Percentiles rank a stretch among this genome's conserved stretches.
Evolutionary conservation across 495 filamentous ascomycete species (phyloP).

Genomic region (Aspergillus biplanus): DNA sequence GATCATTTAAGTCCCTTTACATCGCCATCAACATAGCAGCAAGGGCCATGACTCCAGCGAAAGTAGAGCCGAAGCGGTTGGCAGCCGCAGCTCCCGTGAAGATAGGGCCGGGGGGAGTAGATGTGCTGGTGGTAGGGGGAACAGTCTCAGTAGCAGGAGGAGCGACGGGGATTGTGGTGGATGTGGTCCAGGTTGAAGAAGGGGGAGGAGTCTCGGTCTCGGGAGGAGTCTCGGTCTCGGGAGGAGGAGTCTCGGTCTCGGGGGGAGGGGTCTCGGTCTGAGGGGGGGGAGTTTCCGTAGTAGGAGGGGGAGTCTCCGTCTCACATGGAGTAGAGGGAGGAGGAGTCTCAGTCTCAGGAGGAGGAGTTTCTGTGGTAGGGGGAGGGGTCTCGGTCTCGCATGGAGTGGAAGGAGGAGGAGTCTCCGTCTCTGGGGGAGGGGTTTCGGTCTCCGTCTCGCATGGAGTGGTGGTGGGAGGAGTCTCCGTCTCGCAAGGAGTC

Average conservation of each 20-base stretch:
- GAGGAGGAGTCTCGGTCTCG: neutral
- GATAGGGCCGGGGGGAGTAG: slow-evolving; percentile 3
- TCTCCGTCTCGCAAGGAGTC: neutral
- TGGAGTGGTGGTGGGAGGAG: neutral
- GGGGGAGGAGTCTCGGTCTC: slow-evolving; percentile 1
- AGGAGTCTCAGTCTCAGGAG: neutral
- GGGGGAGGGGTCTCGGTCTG: neutral
- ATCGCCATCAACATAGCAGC: slow-evolving; percentile 9
- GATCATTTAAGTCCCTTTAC: neutral
- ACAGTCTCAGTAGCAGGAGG: slow-evolving; percentile 7
- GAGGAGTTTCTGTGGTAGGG: neutral
- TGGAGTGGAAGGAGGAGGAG: neutral
- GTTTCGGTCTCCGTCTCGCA: slow-evolving; percentile 5
- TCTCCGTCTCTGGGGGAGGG: neutral
- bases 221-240: neutral
- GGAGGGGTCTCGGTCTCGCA: slow-evolving; percentile 1
- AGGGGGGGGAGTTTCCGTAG: neutral
- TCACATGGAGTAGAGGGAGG: slow-evolving; percentile 5
- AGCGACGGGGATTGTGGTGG: slow-evolving; percentile 3
- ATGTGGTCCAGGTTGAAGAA: slow-evolving; percentile 9
- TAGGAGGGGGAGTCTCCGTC: slow-evolving; percentile 5
- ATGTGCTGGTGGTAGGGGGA: slow-evolving; percentile 7
- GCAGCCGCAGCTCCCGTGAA: slow-evolving; percentile 16
- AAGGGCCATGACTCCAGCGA: slow-evolving; percentile 16
- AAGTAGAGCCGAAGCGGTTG: slow-evolving; percentile 10